Evolutionary conservation across 768 basidiomycete species (phyloP).

Genomic region (Lepiota brunneoincarnata): DNA sequence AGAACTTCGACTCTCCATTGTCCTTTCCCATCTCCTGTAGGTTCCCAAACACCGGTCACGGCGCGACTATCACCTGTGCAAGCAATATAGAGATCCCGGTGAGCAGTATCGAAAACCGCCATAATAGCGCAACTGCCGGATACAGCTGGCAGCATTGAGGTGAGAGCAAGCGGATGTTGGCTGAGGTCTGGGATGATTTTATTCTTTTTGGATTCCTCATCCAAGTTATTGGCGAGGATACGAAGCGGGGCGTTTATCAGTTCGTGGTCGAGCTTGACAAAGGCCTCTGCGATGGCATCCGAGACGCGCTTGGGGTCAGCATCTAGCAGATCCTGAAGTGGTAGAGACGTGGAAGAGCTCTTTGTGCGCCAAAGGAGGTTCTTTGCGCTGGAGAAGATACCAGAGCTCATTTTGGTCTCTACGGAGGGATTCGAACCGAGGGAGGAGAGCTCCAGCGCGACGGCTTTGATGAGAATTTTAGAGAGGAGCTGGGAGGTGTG

Average conservation of each 20-base stretch:
- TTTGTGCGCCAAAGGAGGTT: constrained; percentile 23
- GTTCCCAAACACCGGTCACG: constrained; percentile 90
- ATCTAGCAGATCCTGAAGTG: constrained; percentile 21
- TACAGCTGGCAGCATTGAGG: constrained; percentile 80
- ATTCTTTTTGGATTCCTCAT: constrained; percentile 47
- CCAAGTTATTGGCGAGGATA: constrained; percentile 58
- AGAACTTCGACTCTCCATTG: constrained; percentile 93
- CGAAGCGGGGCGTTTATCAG: constrained; percentile 77
- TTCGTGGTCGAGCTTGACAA: constrained; percentile 80
- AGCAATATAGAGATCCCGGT: constrained; percentile 84
- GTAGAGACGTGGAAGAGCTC: constrained; percentile 33
- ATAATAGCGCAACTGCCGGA: constrained; percentile 90
- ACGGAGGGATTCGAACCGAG: constrained; percentile 36
- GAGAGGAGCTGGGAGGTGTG: constrained; percentile 85
- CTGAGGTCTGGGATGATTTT: constrained; percentile 62
- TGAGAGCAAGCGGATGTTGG: constrained; percentile 65
- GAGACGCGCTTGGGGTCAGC: constrained; percentile 55
- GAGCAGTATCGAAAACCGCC: constrained; percentile 82
- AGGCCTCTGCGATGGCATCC: constrained; percentile 72
- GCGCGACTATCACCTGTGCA: constrained; percentile 93
- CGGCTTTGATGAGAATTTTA: constrained; percentile 79
- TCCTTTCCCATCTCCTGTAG: constrained; percentile 58
- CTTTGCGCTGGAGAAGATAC: constrained; percentile 16
- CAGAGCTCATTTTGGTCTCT: constrained; percentile 20
- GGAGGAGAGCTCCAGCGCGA: constrained; percentile 69